Evolutionary conservation across 148 eudicot species (phyloP).

Genomic region (Arbutus unedo): DNA sequence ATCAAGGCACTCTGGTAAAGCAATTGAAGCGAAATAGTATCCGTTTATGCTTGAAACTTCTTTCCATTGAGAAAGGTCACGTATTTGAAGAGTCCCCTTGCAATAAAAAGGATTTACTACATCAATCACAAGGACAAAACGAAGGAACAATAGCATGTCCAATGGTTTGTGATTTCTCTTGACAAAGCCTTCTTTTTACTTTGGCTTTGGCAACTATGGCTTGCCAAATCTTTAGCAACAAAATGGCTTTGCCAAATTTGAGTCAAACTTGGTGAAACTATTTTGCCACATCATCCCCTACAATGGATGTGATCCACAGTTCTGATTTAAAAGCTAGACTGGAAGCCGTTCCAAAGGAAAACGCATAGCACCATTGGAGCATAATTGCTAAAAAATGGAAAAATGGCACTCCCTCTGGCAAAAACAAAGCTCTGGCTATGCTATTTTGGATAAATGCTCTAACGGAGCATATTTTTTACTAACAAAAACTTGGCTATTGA

Average conservation of each 20-base stretch:
- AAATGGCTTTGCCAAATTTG: neutral
- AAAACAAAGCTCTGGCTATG: neutral
- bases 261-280: neutral
- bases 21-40: too few species aligned
- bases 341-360: neutral
- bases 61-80: neutral
- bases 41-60: neutral
- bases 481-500: neutral
- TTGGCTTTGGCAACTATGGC: neutral
- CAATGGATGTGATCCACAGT: neutral
- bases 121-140: neutral
- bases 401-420: neutral
- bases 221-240: neutral
- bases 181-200: neutral
- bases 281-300: neutral
- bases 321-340: neutral
- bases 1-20: neutral
- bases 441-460: neutral
- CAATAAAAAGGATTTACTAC: neutral
- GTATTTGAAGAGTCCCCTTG: neutral
- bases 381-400: neutral
- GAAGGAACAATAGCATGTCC: neutral
- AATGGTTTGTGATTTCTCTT: neutral
- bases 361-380: neutral
- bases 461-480: neutral